phyloP scores from a whole-genome alignment of 2,329 filamentous ascomycete genomes.

The Trichoderma cornu-damae region DNA sequence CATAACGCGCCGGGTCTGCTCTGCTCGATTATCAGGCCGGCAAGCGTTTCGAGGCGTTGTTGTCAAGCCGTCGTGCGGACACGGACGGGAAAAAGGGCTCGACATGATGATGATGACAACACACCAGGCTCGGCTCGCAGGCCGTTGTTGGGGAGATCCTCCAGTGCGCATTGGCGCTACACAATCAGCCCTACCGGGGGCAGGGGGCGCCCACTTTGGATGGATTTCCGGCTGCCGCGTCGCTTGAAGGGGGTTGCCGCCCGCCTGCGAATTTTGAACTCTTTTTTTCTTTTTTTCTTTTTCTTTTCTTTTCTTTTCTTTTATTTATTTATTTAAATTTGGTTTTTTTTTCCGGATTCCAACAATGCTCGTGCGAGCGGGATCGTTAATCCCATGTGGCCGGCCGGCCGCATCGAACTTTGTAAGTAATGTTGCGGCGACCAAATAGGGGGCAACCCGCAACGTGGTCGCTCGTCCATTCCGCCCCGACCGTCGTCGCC shows the following conservation, averaged over 20 bases:
- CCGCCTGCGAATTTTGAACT: too few relatives aligned
- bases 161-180: neutral
- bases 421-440: too few relatives aligned
- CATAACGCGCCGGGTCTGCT: constrained; percentile 22
- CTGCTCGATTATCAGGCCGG: neutral
- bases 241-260: too few relatives aligned
- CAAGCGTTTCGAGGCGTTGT: neutral
- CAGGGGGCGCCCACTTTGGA: neutral
- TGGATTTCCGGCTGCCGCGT: too few relatives aligned
- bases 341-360: too few relatives aligned
- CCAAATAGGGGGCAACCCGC: constrained; percentile 58
- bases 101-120: neutral
- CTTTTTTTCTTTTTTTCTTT: too few relatives aligned
- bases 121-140: neutral
- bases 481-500: constrained; percentile 40
- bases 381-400: too few relatives aligned
- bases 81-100: neutral
- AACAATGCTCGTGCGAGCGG: too few relatives aligned
- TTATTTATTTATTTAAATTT: too few relatives aligned
- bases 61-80: neutral
- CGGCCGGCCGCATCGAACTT: too few relatives aligned
- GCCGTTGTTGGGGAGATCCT: neutral
- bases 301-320: too few relatives aligned
- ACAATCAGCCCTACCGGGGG: neutral
- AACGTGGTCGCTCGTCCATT: constrained; percentile 56